Conservation (phyloP, 1,139 yeast species). For the Magnusiomyces starmeri region DNA sequence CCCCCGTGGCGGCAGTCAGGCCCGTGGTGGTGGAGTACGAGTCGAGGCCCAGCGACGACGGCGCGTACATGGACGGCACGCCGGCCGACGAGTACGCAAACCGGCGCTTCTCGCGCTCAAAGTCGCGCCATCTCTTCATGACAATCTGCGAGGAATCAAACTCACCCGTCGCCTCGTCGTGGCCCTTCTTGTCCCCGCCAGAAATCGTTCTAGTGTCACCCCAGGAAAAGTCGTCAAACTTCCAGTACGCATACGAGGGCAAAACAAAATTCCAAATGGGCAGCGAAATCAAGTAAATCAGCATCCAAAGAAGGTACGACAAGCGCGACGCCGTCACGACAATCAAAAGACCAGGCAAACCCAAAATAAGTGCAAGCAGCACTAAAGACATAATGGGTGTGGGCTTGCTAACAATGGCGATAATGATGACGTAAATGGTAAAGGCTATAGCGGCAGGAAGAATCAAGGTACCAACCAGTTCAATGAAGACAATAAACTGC, state of each 20-base stretch:
- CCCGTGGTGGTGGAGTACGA: background rate
- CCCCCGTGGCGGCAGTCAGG: too few relatives aligned
- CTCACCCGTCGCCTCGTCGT: constrained; percentile 65
- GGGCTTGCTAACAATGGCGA: constrained; percentile 71
- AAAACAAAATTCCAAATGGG: constrained; percentile 94
- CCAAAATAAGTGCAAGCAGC: constrained; percentile 74
- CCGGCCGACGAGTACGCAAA: constrained; percentile 5
- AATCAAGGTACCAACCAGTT: constrained; percentile 82
- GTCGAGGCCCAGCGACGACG: background rate
- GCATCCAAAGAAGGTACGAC: constrained; percentile 75
- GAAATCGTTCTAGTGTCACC: constrained; percentile 90
- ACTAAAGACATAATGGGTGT: constrained; percentile 78
- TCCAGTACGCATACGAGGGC: constrained; percentile 90
- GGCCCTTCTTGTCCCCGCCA: constrained; percentile 60
- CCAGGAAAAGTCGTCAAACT: constrained; percentile 97
- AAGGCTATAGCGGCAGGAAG: constrained; percentile 88
- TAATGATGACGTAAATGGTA: constrained; percentile 72
- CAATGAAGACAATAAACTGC: constrained; percentile 89
- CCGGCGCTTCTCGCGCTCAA: constrained; percentile 52
- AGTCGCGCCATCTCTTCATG: constrained; percentile 93
- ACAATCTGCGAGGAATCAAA: constrained; percentile 82
- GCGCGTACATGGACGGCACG: background rate
- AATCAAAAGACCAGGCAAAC: constrained; percentile 81
- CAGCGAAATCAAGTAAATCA: constrained; percentile 69
- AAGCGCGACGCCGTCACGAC: constrained; percentile 80